Percentiles rank a stretch among this genome's conserved stretches.
phyloP scores from a whole-genome alignment of 805 yeast species.

The Yamadazyma laniorum region DNA sequence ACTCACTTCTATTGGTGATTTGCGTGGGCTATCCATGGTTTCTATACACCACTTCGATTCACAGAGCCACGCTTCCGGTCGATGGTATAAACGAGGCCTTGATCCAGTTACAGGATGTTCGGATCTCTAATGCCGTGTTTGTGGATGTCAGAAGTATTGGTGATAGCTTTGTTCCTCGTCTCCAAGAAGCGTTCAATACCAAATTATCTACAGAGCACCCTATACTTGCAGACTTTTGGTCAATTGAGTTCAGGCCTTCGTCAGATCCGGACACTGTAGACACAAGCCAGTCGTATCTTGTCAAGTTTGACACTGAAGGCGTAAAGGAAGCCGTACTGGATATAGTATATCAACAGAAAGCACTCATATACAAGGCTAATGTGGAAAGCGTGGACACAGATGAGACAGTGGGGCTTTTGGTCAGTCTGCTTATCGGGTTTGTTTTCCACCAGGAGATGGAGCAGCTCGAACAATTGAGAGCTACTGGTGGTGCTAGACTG shows the following conservation, averaged over 20 bases:
- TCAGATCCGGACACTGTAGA: constrained; percentile 13
- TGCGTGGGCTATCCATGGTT: constrained; percentile 59
- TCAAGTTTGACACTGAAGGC: constrained; percentile 25
- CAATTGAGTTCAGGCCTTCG: constrained; percentile 22
- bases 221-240: constrained; percentile 28
- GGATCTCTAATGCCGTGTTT: constrained; percentile 43
- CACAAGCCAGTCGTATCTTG: constrained; percentile 32
- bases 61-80: constrained; percentile 60
- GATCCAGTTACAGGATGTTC: constrained; percentile 10
- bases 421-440: constrained; percentile 34
- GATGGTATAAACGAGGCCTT: constrained; percentile 18
- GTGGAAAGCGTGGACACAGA: neutral
- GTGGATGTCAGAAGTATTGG: constrained; percentile 34
- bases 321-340: neutral
- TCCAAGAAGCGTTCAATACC: constrained; percentile 37
- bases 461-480: constrained; percentile 16
- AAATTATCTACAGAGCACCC: constrained; percentile 23
- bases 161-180: constrained; percentile 25
- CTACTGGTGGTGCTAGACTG: constrained; percentile 20
- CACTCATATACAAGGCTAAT: neutral
- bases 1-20: constrained; percentile 15
- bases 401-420: constrained; percentile 28
- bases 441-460: constrained; percentile 41
- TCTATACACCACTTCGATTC: constrained; percentile 56
- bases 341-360: neutral